phyloP scores from a whole-genome alignment of 177 flowering plant genomes.

The Vitis hybrid region DNA sequence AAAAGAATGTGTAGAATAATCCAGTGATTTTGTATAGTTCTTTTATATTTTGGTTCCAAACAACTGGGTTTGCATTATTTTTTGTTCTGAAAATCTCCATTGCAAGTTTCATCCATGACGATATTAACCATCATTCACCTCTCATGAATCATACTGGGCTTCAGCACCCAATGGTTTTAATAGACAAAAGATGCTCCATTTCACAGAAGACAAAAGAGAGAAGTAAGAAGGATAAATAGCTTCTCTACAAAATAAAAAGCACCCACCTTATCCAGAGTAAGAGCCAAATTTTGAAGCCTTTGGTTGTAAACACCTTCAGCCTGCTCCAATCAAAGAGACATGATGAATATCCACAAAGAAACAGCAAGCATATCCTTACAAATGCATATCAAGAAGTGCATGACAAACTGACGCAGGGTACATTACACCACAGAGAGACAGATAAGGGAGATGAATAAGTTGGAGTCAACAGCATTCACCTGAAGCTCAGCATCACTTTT shows the following conservation, averaged over 20 bases:
- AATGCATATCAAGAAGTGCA: neutral
- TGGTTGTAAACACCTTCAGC: constrained; percentile 99
- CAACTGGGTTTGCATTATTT: too few species aligned
- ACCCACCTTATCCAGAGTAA: constrained; percentile 92
- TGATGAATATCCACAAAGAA: constrained; percentile 5
- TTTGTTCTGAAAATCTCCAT: too few species aligned
- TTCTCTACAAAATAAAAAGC: neutral
- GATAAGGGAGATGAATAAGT: neutral
- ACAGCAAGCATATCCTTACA: constrained; percentile 3
- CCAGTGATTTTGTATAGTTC: neutral
- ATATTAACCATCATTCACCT: too few species aligned
- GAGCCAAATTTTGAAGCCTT: constrained; percentile 96
- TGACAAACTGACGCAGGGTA: neutral
- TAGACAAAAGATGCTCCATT: neutral
- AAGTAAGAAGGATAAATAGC: neutral
- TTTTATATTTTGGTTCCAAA: too few species aligned
- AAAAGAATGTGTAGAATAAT: neutral
- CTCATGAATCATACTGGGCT: too few species aligned
- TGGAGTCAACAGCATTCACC: constrained; percentile 36
- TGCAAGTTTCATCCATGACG: too few species aligned
- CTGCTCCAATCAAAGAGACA: constrained; percentile 32
- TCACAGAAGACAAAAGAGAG: neutral
- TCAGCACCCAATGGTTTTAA: neutral
- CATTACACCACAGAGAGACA: neutral
- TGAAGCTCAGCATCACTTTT: constrained; percentile 95